Evolutionary conservation across 108 stramenopile species (phyloP).

Genomic region (Nitzschia putrida): DNA sequence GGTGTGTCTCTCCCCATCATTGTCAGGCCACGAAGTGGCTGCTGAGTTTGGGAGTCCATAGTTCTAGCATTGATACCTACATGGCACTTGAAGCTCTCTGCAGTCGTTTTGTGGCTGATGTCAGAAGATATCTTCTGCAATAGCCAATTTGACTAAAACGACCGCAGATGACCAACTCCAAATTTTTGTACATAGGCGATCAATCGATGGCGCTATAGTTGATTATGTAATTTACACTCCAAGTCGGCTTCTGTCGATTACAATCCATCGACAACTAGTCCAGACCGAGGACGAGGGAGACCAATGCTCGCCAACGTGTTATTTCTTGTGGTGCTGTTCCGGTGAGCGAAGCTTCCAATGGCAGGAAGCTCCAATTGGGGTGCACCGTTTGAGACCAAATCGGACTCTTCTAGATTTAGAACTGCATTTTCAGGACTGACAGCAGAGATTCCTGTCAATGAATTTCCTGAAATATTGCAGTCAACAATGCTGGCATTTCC

Average conservation of each 20-base stretch:
- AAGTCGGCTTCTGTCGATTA: neutral
- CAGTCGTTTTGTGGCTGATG: too few relatives aligned
- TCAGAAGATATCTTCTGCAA: too few relatives aligned
- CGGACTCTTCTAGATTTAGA: conserved; percentile 53
- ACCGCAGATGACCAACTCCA: too few relatives aligned
- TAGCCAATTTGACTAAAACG: too few relatives aligned
- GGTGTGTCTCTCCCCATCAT: conserved; percentile 32
- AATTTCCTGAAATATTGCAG: conserved; percentile 76
- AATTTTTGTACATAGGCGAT: too few relatives aligned
- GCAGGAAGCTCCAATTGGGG: conserved; percentile 76
- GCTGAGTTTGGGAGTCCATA: neutral
- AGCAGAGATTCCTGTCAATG: conserved; percentile 76
- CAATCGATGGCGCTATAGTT: too few relatives aligned
- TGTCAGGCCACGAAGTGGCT: conserved; percentile 24
- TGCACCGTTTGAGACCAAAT: conserved; percentile 69
- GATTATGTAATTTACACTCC: too few relatives aligned
- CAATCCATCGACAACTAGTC: conserved; percentile 21
- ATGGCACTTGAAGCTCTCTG: too few relatives aligned
- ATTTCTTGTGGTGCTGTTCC: conserved; percentile 45
- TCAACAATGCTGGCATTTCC: conserved; percentile 63
- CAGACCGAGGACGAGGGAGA: conserved; percentile 47
- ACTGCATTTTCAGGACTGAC: conserved; percentile 72
- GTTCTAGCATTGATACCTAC: too few relatives aligned
- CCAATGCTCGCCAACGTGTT: conserved; percentile 53
- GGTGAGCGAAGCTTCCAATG: conserved; percentile 42